Conservation (phyloP, 2,329 filamentous ascomycete species). For the Aureobasidium sp. region DNA sequence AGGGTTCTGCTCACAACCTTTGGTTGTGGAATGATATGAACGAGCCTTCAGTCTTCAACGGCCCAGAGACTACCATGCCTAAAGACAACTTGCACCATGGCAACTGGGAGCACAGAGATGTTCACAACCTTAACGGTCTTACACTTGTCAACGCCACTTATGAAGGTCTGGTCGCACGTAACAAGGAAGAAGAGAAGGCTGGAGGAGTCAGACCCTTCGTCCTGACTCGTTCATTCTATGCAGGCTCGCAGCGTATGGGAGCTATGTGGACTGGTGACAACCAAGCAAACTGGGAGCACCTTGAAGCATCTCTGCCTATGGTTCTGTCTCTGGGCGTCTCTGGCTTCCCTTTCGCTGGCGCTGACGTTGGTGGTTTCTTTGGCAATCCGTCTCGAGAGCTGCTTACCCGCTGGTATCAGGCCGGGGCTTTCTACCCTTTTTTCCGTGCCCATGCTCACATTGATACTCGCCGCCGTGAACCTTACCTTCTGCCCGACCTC, state of each 20-base stretch:
- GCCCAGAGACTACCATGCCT: conserved; percentile 96
- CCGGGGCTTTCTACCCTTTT: conserved; percentile 95
- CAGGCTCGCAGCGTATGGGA: conserved; percentile 80
- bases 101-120: conserved; percentile 91
- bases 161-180: conserved; percentile 73
- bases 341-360: conserved; percentile 88
- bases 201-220: conserved; percentile 66
- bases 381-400: conserved; percentile 92
- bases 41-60: conserved; percentile 97
- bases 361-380: conserved; percentile 96
- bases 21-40: conserved; percentile 99
- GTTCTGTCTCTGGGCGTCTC: conserved; percentile 85
- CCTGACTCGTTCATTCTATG: conserved; percentile 85
- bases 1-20: conserved; percentile 76
- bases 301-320: conserved; percentile 89
- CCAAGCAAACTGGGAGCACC: conserved; percentile 83
- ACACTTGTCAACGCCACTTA: conserved; percentile 94
- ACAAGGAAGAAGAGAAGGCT: conserved; percentile 64
- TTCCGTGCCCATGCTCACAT: conserved; percentile 97
- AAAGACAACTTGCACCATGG: conserved; percentile 93
- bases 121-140: conserved; percentile 93
- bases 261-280: conserved; percentile 99
- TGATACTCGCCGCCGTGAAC: conserved; percentile 87
- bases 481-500: conserved; percentile 78
- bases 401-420: conserved; percentile 90